A percentile compares a stretch with the other conserved stretches of the same genome.
Evolutionary conservation across 2,329 filamentous ascomycete species (phyloP).

Genomic region (Fusarium sp.): DNA sequence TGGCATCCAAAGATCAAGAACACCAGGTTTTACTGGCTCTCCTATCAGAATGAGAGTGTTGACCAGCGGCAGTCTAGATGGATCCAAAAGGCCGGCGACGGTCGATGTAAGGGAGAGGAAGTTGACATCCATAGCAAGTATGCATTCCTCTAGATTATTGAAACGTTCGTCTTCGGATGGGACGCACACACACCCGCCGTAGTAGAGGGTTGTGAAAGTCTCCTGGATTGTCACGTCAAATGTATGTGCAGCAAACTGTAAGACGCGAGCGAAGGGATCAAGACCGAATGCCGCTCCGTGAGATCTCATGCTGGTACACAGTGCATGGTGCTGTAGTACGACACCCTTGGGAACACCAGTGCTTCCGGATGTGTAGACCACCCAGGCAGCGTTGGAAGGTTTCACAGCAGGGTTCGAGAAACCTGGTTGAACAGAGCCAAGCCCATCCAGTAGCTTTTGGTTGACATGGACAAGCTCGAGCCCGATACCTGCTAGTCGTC

Average conservation of each 20-base stretch:
- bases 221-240: constrained; percentile 10
- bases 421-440: neutral
- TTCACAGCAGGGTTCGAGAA: neutral
- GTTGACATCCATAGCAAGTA: neutral
- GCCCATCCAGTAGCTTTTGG: neutral
- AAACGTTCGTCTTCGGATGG: constrained; percentile 6
- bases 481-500: neutral
- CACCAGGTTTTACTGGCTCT: neutral
- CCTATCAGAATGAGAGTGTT: neutral
- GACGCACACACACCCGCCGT: constrained; percentile 3
- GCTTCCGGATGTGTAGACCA: constrained; percentile 6
- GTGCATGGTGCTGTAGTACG: neutral
- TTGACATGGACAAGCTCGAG: neutral
- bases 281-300: constrained; percentile 1
- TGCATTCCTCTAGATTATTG: neutral
- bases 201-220: constrained; percentile 2
- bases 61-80: neutral
- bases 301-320: neutral
- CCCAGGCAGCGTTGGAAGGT: neutral
- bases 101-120: neutral
- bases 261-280: neutral
- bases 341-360: constrained; percentile 8
- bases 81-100: neutral
- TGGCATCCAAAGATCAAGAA: constrained; percentile 7
- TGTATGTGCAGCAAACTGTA: constrained; percentile 2